Evolutionary conservation across 2,329 filamentous ascomycete species (phyloP), one percentile per base, ranked within the genome.

Genomic region (Ascochyta viciae-villosae): DNA sequence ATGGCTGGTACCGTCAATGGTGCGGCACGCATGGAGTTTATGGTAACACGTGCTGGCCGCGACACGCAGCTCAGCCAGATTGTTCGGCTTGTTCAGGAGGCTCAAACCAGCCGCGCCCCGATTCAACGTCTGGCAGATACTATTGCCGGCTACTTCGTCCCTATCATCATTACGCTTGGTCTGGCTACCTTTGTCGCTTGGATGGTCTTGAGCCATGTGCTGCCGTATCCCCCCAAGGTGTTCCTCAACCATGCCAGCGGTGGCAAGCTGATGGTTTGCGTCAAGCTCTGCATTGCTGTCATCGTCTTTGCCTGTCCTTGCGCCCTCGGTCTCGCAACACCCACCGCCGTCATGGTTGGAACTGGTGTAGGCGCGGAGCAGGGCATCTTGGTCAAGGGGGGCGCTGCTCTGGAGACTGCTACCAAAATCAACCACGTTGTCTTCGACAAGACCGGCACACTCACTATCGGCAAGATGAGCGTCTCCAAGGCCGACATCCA

Each of bases 301-400:
- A 96, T 99, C 71, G 95, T 98, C 19, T 97, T 99, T 75, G 95
- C 95, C 4, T 99, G 95, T 72, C 95, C 95, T 16, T 99, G 95
- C 72, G 95, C 95, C 1, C 86, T 99, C n/a, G 95, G 95, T 52
- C 84, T 99, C 16, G 93, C 92, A 23, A 98, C 95, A 1, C 95
- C 95, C 2, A 99, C 95, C 0, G 95, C 95, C 2, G 93, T 99
- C 73, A 98, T 99, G 95, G 95, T 99, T 27, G 95, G 95, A 39
- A 98, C 95, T n/a, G 95, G 95, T 56, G 88, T 97, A 29, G 95
- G 95, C 46, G 95, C 95, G 2, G 91, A 97, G 76, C 89, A 96
- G 66, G 95, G 95, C 23, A 99, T 99, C 65, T 82, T 99, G n/a
- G 92, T 98, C 74, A 99, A 99, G 78, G 94, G 95, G 50, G 95